Evolutionary conservation across 768 basidiomycete genomes (phyloP), one percentile per base, ranked within the genome.

Genomic region (Pleurotus platypus): DNA sequence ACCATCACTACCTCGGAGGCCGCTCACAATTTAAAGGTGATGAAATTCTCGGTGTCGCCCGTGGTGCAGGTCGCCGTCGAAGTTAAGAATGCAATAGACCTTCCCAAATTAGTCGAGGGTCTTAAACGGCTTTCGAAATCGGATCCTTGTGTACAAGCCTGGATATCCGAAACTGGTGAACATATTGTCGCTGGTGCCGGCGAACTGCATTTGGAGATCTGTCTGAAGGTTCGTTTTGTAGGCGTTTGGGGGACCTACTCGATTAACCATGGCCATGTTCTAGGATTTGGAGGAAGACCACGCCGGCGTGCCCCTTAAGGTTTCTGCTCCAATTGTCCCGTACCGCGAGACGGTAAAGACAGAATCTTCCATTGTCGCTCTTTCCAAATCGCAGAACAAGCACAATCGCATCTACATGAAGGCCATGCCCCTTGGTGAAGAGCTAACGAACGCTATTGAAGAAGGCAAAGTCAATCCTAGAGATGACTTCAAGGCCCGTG

Each of bases 381-480:
- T 99, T 38, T 98, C 97, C 58, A 99, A 99, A 75, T 98, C 97
- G 20, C 97, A 98, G 78, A 98, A 99, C 84, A 99, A 98, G 83
- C 97, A 99, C 87, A 99, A 99, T 74, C 92, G 97, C 78, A 82
- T 99, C 58, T 99, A 88, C 75, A 84, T 87, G 63, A 94, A 94
- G 82, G 97, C 97, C 38, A 62, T 87, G 77, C 97, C 97, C 38
- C 70, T 99, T 57, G 94, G 92, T 22, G 97, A 99, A 69, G 95
- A 98, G 70, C 84, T 98, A 59, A 87, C 94, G 61, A 83, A 84
- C 65, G 97, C 93, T 59, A 98, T 99, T 66, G 97, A 98, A 72
- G 65, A 63, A 57, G 97, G 97, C 65, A 85, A 83, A 67, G 72
- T 99, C 72, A 89, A 64, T 73, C 70, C 97, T 55, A 91, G 97